Conservation (phyloP, 805 yeast species). For the Candida khao-thaluensis region DNA sequence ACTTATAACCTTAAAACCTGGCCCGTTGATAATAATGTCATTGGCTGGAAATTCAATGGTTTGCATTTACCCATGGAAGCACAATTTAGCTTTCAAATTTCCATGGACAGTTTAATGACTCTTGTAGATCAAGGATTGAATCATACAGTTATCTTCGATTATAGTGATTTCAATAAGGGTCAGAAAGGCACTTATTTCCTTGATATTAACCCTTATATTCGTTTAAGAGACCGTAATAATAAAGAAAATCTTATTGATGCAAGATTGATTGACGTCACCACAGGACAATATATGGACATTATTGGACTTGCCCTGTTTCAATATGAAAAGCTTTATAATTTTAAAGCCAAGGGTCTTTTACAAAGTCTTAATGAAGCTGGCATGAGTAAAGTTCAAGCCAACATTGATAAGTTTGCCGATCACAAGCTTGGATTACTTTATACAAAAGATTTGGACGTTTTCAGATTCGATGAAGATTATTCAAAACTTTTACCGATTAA, state of each 20-base stretch:
- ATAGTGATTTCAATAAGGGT: constrained; percentile 12
- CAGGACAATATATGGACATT: constrained; percentile 42
- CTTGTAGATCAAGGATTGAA: constrained; percentile 40
- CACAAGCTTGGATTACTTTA: constrained; percentile 11
- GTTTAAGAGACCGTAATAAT: constrained; percentile 35
- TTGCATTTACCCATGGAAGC: constrained; percentile 54
- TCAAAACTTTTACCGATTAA: constrained; percentile 33
- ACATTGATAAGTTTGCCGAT: constrained; percentile 13
- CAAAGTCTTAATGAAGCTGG: constrained; percentile 15
- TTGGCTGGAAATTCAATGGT: constrained; percentile 54
- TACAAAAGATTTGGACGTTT: constrained; percentile 23
- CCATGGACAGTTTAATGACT: constrained; percentile 40
- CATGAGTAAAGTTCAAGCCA: constrained; percentile 16
- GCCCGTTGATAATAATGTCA: constrained; percentile 33
- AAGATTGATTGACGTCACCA: constrained; percentile 49
- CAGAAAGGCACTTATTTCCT: constrained; percentile 25
- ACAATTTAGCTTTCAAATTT: constrained; percentile 52
- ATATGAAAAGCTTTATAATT: constrained; percentile 15
- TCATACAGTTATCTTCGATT: constrained; percentile 42
- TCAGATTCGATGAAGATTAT: constrained; percentile 27
- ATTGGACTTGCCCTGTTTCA: constrained; percentile 32
- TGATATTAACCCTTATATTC: constrained; percentile 31
- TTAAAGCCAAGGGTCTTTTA: constrained; percentile 22
- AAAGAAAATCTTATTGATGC: constrained; percentile 55
- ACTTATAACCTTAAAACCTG: constrained; percentile 37